Base-by-base conservation (phyloP, 371 early-diverging fungal genomes). In the Apophysomyces sp. region DNA sequence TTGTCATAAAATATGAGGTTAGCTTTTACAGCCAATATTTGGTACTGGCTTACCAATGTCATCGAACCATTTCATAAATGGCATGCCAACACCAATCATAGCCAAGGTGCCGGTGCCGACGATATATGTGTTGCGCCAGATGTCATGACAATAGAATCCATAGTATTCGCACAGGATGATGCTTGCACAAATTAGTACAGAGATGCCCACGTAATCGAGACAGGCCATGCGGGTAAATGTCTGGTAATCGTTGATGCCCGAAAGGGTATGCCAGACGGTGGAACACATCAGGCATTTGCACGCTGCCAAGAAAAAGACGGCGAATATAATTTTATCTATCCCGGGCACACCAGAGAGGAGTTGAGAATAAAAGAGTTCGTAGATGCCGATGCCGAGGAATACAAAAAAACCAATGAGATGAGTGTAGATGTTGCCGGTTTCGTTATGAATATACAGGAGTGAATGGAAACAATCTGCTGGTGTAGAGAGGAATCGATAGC, bases 191-290 rank as follows among this genome's bases (percentile, higher is more conserved):
- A 91, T 91, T 37, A 92, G 74, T 0, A 83, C 77, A 39, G 89
- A 84, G 62, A 94, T 94, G 41, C 94, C 94, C 28, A 91, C 86
- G 75, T 92, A 94, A 67, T 94, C 94, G 71, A 90, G 68, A 73
- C 88, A 80, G 61, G 87, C 87, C 66, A 89, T 55, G 53, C 72
- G 63, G 53, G 66, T 66, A 63, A 79, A 72, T 2, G 63, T 63
- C 28, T 76, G 69, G 58, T 91, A 89, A 61, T 93, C 89, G 65
- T 90, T 92, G 60, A 84, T 84, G 51, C 88, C 91, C 4, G 89
- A 80, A 57, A 78, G 62, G 0, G 82, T 81, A 54, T 94, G 94
- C 82, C 89, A 94, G 11, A 86, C 75, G 9, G 92, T 86, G 12
- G 92, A 92, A 51, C 88, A 80, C 56, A 83, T 82, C 55, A 94